Conservation (phyloP, 768 basidiomycete genomes). For the Chlorophyllum brunneum region DNA sequence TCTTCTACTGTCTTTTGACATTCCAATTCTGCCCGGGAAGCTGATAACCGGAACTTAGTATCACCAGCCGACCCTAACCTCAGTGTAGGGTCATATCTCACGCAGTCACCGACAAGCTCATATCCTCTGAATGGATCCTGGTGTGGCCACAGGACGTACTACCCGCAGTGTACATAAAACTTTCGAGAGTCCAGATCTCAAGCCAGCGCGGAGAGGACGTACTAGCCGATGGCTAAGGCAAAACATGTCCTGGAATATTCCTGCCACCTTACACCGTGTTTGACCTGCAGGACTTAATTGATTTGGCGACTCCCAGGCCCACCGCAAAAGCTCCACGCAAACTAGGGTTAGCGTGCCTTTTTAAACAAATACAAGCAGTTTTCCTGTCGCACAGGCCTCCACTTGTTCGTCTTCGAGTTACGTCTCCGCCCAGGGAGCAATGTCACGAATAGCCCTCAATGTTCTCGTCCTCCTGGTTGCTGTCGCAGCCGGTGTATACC, state of each 20-base stretch:
- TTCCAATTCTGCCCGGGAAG: neutral
- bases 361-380: neutral
- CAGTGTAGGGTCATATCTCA: too few species aligned
- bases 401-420: neutral
- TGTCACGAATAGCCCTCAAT: conserved; percentile 21
- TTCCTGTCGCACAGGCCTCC: neutral
- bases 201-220: neutral
- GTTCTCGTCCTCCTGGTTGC: conserved; percentile 33
- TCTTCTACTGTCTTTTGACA: too few species aligned
- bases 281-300: too few species aligned
- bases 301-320: too few species aligned
- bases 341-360: neutral
- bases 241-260: neutral
- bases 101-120: too few species aligned
- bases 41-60: neutral
- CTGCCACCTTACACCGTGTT: neutral
- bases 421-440: neutral
- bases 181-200: neutral
- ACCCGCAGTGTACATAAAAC: neutral
- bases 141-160: neutral
- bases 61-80: neutral
- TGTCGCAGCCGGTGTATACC: conserved; percentile 40
- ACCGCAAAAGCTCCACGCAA: too few species aligned
- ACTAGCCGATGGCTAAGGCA: neutral
- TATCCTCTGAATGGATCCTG: neutral